Evolutionary conservation across 2,329 filamentous ascomycete genomes (phyloP).

Genomic region (Aspergillus texensis): DNA sequence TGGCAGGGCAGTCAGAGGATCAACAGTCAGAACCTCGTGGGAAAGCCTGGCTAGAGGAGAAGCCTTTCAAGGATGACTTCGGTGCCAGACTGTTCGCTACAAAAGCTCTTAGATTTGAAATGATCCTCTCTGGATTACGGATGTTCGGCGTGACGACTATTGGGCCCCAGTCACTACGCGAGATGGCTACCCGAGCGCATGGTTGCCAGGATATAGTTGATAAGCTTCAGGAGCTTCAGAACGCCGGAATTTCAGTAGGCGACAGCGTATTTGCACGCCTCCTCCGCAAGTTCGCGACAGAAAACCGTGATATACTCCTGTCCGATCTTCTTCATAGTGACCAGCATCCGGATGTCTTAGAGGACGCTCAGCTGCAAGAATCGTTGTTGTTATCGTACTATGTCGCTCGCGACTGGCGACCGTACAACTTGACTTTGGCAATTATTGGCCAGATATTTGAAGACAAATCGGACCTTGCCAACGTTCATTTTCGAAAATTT

Average conservation of each 20-base stretch:
- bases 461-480: constrained; percentile 34
- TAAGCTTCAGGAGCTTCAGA: constrained; percentile 63
- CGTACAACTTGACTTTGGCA: constrained; percentile 59
- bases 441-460: constrained; percentile 50
- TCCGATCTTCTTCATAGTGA: constrained; percentile 59
- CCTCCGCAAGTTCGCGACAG: constrained; percentile 64
- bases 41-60: constrained; percentile 32
- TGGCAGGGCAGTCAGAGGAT: background rate
- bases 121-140: constrained; percentile 69
- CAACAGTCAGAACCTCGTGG: background rate
- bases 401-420: constrained; percentile 51
- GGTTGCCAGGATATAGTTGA: constrained; percentile 58
- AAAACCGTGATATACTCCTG: constrained; percentile 57
- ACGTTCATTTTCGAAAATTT: constrained; percentile 45
- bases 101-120: constrained; percentile 70
- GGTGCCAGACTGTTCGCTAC: constrained; percentile 83
- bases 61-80: constrained; percentile 66
- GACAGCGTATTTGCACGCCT: constrained; percentile 67
- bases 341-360: constrained; percentile 66
- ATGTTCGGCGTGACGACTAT: constrained; percentile 72
- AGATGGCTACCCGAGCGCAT: constrained; percentile 69
- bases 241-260: constrained; percentile 64
- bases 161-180: constrained; percentile 75
- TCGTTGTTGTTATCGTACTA: constrained; percentile 57
- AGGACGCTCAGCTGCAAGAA: constrained; percentile 58